Conservation (phyloP, 805 yeast genomes). For the Ogataea pini region DNA sequence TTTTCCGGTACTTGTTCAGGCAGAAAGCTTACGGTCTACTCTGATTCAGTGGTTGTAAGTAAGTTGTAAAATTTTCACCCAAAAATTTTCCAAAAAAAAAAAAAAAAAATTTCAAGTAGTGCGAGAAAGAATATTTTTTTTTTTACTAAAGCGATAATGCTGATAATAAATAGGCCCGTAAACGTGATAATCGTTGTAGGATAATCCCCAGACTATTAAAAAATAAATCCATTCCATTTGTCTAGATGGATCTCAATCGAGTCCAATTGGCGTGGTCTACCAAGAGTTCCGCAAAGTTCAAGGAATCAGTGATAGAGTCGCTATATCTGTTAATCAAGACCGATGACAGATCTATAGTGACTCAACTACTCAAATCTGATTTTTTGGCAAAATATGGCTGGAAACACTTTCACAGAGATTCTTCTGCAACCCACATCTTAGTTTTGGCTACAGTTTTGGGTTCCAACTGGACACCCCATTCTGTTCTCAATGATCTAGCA, state of each 20-base stretch:
- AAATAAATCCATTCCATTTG: neutral
- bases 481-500: constrained; percentile 1
- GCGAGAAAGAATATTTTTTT: neutral
- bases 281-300: constrained; percentile 5
- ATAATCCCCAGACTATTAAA: too few relatives aligned
- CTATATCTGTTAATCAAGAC: constrained; percentile 11
- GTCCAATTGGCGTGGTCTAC: constrained; percentile 8
- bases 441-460: constrained; percentile 31
- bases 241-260: neutral
- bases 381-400: constrained; percentile 35
- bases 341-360: neutral
- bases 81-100: constrained; percentile 11
- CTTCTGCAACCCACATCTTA: constrained; percentile 42
- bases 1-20: neutral
- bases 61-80: constrained; percentile 11
- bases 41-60: neutral
- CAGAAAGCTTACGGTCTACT: neutral
- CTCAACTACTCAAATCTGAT: neutral
- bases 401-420: constrained; percentile 42
- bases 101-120: constrained; percentile 8
- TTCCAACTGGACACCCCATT: neutral
- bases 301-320: constrained; percentile 7
- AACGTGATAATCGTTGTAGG: too few relatives aligned
- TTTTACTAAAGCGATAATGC: neutral
- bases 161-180: too few relatives aligned